phyloP scores from a whole-genome alignment of 1,284 basidiomycete species.

The Papiliotrema flavescens region DNA sequence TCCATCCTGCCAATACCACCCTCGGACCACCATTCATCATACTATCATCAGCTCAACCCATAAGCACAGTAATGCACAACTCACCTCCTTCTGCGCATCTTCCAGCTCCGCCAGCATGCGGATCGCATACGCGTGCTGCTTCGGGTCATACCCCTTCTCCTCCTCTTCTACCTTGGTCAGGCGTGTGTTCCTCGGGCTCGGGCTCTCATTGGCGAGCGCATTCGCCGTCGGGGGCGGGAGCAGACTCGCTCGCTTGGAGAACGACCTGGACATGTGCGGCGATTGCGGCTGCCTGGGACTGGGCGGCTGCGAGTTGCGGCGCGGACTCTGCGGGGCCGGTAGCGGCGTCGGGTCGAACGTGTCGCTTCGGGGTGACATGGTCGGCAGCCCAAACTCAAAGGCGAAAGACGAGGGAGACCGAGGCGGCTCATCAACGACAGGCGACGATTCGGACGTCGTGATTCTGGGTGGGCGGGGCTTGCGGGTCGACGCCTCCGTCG shows the following conservation, averaged over 20 bases:
- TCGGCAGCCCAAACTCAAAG: constrained; percentile 50
- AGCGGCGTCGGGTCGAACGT: constrained; percentile 43
- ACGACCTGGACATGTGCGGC: constrained; percentile 48
- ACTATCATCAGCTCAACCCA: constrained; percentile 23
- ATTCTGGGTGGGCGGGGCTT: constrained; percentile 37
- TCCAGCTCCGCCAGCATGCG: constrained; percentile 53
- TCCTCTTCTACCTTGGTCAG: constrained; percentile 5
- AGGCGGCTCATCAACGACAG: background rate
- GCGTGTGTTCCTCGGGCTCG: background rate
- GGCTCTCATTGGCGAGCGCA: background rate
- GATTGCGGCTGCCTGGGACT: constrained; percentile 32
- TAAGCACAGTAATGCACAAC: constrained; percentile 7
- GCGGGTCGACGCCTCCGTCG: constrained; percentile 10
- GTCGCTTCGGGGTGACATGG: constrained; percentile 47
- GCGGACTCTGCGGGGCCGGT: constrained; percentile 11
- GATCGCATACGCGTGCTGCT: constrained; percentile 52
- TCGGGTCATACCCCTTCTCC: constrained; percentile 32
- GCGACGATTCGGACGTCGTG: constrained; percentile 21
- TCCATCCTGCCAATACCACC: constrained; percentile 47
- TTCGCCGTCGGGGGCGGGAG: constrained; percentile 43
- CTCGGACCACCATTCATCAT: constrained; percentile 50
- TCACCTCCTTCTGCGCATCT: constrained; percentile 51
- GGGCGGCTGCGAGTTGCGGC: constrained; percentile 27
- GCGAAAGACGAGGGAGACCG: constrained; percentile 17
- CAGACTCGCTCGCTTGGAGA: constrained; percentile 46